Evolutionary conservation across 2,329 filamentous ascomycete genomes (phyloP), one percentile per base, ranked within the genome.

Genomic region (Fusarium euwallaceae): DNA sequence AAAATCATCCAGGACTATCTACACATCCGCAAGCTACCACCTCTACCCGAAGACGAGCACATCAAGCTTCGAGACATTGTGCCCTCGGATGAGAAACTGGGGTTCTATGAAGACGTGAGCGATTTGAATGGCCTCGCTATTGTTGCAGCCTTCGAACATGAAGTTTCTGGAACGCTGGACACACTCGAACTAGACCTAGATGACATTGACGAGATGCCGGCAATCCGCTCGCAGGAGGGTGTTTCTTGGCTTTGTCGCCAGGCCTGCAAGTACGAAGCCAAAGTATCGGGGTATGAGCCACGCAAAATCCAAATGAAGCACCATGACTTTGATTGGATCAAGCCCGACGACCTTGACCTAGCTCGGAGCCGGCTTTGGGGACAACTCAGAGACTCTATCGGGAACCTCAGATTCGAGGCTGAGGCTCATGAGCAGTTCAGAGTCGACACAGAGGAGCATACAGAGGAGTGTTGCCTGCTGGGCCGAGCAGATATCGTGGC

Each of bases 121-220:
- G 79, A 81, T 41, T 67, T 82, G 11, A 81, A 81, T 20, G 76
- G 78, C 8, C 69, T 81, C 43, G 77, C 71, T 14, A 29, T 81
- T 29, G 74, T 75, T 7, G 75, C 78, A 22, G 76, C 78, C 20
- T 77, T 75, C 17, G 78, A 81, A 20, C 71, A 78, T 45, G 48
- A 55, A 9, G 27, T 68, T 32, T 37, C 51, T 4, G 73, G 74
- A n/a, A 77, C 74, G 2, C 58, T 80, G 8, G 62, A 56, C 3
- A 75, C 74, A 2, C 59, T 81, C 1, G 58, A 37, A 2, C 17
- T 59, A 10, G 12, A 55, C 20, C 11, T 65, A 20, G 10, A 27
- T 4, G 34, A 56, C 3, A 32, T 61, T 36, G 45, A 60, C 1
- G 22, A n/a, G 20, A 20, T 32, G 1, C 41, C 43, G 17, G 51